Evolutionary conservation across 345 rosid species (phyloP).

Genomic region (Acer saccharum): DNA sequence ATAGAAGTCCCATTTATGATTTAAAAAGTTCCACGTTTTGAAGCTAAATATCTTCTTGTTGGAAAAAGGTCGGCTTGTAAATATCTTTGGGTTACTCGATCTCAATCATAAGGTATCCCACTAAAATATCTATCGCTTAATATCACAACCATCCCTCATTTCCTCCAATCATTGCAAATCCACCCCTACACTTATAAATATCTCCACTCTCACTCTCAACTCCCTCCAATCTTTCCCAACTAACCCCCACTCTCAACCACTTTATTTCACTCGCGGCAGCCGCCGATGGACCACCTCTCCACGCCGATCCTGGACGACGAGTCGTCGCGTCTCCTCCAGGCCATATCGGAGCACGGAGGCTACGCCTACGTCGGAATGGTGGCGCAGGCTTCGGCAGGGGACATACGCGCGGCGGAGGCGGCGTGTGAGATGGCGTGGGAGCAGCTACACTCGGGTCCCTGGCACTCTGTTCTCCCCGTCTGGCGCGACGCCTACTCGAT

Average conservation of each 20-base stretch:
- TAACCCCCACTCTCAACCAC: background rate
- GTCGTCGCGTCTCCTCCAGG: conserved; percentile 54
- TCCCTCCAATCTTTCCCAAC: background rate
- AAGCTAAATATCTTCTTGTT: background rate
- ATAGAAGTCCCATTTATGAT: background rate
- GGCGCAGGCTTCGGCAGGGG: conserved; percentile 67
- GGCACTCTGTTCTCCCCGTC: conserved; percentile 90
- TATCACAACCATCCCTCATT: background rate
- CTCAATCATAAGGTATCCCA: background rate
- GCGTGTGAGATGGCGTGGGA: conserved; percentile 99
- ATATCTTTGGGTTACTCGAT: background rate
- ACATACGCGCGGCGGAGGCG: conserved; percentile 89
- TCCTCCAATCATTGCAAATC: background rate
- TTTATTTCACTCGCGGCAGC: background rate
- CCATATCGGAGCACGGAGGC: conserved; percentile 79
- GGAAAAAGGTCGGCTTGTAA: background rate
- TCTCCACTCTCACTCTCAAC: background rate
- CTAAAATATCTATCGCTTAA: conserved; percentile 2
- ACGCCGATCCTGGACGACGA: conserved; percentile 79
- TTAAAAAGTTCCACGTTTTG: background rate
- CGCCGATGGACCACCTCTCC: conserved; percentile 30
- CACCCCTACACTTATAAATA: conserved; percentile 10
- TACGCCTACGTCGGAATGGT: conserved; percentile 82
- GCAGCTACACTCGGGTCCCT: conserved; percentile 98
- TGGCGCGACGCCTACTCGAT: conserved; percentile 98